Evolutionary conservation across 495 filamentous ascomycete species (phyloP).

Genomic region (Viridothelium virens): DNA sequence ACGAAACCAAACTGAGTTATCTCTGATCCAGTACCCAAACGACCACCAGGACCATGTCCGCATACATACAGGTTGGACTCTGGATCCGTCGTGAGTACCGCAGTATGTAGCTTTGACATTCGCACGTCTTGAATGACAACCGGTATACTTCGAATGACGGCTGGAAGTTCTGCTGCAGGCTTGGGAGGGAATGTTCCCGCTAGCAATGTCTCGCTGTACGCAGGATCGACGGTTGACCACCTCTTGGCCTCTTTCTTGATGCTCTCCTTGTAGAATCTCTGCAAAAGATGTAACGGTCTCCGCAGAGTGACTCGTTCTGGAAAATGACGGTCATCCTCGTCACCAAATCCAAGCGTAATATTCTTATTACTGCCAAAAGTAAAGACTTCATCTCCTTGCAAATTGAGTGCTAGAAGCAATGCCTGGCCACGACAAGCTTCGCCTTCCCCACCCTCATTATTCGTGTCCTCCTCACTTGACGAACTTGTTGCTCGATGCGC

Average conservation of each 20-base stretch:
- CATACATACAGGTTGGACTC: conserved; percentile 89
- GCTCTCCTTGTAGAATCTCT: conserved; percentile 49
- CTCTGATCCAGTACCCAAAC: conserved; percentile 85
- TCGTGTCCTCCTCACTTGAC: conserved; percentile 35
- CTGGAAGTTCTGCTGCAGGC: conserved; percentile 51
- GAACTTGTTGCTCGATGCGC: conserved; percentile 26
- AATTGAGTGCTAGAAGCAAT: conserved; percentile 27
- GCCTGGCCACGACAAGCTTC: conserved; percentile 12
- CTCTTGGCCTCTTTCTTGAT: conserved; percentile 26
- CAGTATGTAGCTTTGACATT: conserved; percentile 88
- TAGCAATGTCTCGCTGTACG: conserved; percentile 20
- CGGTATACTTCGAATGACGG: conserved; percentile 58
- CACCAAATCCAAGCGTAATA: conserved; percentile 79
- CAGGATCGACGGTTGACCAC: conserved; percentile 25
- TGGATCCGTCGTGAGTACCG: conserved; percentile 81
- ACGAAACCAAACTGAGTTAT: conserved; percentile 76
- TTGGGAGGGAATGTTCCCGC: conserved; percentile 31
- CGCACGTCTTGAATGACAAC: conserved; percentile 66
- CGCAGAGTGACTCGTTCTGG: conserved; percentile 73
- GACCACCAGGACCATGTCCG: conserved; percentile 83
- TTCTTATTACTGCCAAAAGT: conserved; percentile 96
- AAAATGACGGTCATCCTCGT: conserved; percentile 87
- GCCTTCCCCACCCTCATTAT: conserved; percentile 31
- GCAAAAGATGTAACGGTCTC: conserved; percentile 71
- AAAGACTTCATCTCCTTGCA: conserved; percentile 76